Base-by-base conservation (phyloP, 1,284 basidiomycete genomes). In the Boletus sp. region DNA sequence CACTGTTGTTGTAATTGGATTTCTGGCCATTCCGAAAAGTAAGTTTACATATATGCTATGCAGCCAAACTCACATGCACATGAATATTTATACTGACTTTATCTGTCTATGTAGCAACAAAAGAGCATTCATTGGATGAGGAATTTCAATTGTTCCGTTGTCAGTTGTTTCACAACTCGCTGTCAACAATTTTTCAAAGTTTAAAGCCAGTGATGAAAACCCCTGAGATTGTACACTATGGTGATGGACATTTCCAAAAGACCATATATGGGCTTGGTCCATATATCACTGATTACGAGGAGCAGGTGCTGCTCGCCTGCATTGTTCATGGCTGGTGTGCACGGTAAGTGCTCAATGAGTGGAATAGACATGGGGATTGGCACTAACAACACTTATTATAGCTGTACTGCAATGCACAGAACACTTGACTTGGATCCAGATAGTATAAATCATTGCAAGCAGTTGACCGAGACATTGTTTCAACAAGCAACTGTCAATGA, bases 241-340 rank as follows among this genome's bases (percentile, higher is more conserved):
- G 41, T 22, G 20, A 42, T 42, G 41, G 41, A 13, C 41, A 42
- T 15, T 31, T 31, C 31, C 31, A 9, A 31, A 31, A 31, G 31
- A 31, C 31, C 3, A 31, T 31, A 31, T 31, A 31, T 31, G 31
- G 9, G 1, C 31, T 31, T 31, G 31, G 31, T 3, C 31, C 31
- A 31, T 31, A 31, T 29, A 58, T 58, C 9, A 37, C 57, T 2
- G 44, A 58, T 20, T 58, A 58, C 7, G 11, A 58, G n/a, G 56
- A 58, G 16, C 57, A 58, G 8, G 57, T 13, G 3, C 44, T 58
- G 9, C 31, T 58, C 1, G 22, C 55, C 2, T 58, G 57, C 16
- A 58, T 59, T 18, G 37, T 59, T 1, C 11, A 44, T 63, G 37
- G 22, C 16, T 44, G 43, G 24, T 44, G 43, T 27, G 24, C 24